Evolutionary conservation across 352 stramenopile genomes (phyloP).

Genomic region (Pelagophyceae sp.): DNA sequence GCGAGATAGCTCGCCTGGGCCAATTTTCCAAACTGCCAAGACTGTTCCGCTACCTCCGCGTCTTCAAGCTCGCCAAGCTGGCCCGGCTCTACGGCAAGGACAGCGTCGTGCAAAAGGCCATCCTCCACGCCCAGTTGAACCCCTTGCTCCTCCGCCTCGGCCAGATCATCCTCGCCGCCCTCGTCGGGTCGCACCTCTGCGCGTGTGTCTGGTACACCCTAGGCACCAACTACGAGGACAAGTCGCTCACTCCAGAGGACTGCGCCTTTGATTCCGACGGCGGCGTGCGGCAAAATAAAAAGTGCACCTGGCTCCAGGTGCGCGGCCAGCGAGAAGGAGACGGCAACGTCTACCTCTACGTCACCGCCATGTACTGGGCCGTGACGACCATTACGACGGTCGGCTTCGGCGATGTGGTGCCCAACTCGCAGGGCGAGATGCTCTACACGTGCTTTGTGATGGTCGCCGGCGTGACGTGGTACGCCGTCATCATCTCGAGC

Average conservation of each 20-base stretch:
- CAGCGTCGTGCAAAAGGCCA: not conserved
- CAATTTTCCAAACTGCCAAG: not conserved
- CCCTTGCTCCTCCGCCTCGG: not conserved
- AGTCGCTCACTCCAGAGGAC: too few species aligned
- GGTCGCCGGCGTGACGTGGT: not conserved
- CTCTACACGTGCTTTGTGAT: not conserved
- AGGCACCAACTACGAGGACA: not conserved
- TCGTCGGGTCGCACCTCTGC: not conserved
- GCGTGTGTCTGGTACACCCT: not conserved
- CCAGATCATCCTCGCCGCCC: not conserved
- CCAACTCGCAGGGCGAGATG: not conserved
- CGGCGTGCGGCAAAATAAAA: too few species aligned
- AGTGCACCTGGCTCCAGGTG: not conserved
- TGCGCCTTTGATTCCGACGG: too few species aligned
- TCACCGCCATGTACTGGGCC: slow-evolving; percentile 1
- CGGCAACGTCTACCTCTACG: not conserved
- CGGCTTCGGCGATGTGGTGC: not conserved
- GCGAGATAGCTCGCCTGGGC: too few species aligned
- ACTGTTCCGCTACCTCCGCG: slow-evolving; percentile 1
- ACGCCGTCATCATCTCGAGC: slow-evolving; percentile 1
- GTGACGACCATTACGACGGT: not conserved
- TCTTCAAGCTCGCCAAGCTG: not conserved
- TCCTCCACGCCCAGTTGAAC: not conserved
- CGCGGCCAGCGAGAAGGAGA: not conserved
- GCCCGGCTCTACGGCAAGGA: not conserved